Conservation (phyloP, 176 grass and related monocot genomes). For the Triticum timopheevii region DNA sequence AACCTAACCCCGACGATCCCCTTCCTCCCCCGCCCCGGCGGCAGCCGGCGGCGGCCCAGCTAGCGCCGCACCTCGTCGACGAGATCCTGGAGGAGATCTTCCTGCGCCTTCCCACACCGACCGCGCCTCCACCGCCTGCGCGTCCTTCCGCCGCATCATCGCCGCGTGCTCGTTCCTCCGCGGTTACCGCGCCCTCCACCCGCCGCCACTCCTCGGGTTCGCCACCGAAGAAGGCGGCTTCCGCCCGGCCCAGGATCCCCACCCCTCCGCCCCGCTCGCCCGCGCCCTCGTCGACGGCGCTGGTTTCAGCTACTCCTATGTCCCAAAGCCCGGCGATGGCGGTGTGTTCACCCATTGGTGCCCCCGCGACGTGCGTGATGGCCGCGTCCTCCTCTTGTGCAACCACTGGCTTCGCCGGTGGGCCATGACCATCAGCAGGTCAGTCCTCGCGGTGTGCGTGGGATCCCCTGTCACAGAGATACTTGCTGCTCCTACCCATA, state of each 20-base stretch:
- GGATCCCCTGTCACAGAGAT: neutral
- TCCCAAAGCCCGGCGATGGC: too few species aligned
- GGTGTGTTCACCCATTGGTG: too few species aligned
- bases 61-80: neutral
- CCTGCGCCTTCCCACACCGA: neutral
- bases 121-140: neutral
- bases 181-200: slow-evolving; percentile 6
- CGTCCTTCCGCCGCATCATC: neutral
- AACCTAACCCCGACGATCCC: too few species aligned
- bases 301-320: too few species aligned
- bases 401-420: neutral
- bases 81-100: slow-evolving; percentile 21
- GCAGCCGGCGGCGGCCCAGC: neutral
- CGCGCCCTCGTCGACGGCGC: neutral
- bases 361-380: too few species aligned
- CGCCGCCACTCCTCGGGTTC: slow-evolving; percentile 14
- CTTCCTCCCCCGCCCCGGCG: neutral
- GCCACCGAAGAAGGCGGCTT: neutral
- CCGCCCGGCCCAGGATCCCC: neutral
- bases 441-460: slow-evolving; percentile 11
- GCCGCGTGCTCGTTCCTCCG: neutral
- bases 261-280: neutral
- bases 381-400: neutral
- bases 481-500: slow-evolving; percentile 4
- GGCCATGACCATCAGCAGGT: neutral